These are phyloP conservation scores for Epichloe bromicola DNA, from an alignment of 2,329 filamentous ascomycete species.

Conservation along the genomic window DNA sequence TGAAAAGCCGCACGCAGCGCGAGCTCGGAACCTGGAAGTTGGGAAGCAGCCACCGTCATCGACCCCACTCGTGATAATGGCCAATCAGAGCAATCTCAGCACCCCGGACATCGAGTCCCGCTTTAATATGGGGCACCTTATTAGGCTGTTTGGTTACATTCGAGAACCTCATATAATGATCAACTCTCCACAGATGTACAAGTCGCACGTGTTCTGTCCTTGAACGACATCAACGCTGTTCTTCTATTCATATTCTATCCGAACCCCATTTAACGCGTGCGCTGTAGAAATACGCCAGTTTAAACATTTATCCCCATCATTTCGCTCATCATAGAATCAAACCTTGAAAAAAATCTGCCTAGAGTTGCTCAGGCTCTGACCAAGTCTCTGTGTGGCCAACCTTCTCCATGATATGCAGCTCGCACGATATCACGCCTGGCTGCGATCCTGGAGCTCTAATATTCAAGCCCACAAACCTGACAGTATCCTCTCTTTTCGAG, in stretches of 20 bases:
- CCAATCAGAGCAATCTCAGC: not conserved
- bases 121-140: too few relatives aligned
- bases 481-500: not conserved
- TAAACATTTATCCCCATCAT: not conserved
- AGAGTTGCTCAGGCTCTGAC: not conserved
- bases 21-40: too few relatives aligned
- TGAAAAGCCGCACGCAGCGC: not conserved
- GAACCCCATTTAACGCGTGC: not conserved
- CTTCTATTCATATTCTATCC: not conserved
- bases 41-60: not conserved
- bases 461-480: not conserved
- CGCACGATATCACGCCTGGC: not conserved
- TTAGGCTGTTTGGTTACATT: too few relatives aligned
- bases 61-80: not conserved
- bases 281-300: not conserved
- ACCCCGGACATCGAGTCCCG: too few relatives aligned
- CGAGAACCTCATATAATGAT: too few relatives aligned
- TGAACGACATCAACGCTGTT: not conserved
- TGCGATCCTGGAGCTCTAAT: not conserved
- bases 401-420: not conserved
- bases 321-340: not conserved
- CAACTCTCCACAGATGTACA: too few relatives aligned
- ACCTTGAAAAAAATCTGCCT: not conserved
- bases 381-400: not conserved
- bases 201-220: not conserved